Conservation (phyloP, 441 rosid genomes). For the Pelargonium myrrhifolium region DNA sequence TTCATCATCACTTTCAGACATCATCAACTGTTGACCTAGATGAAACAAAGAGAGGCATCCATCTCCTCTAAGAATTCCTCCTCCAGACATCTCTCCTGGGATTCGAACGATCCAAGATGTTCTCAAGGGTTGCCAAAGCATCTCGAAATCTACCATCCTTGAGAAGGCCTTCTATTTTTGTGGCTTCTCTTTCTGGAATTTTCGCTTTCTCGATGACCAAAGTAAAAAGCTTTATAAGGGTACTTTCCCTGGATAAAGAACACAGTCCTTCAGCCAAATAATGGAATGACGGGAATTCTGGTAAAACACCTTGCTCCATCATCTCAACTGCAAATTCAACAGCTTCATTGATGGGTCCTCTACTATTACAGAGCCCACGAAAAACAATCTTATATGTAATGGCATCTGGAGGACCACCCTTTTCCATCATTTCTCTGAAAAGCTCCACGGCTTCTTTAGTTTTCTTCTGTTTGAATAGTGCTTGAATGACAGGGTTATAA, state of each 20-base stretch:
- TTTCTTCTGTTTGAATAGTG: constrained; percentile 54
- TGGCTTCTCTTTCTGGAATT: constrained; percentile 48
- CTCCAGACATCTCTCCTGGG: constrained; percentile 23
- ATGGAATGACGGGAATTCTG: constrained; percentile 67
- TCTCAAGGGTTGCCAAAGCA: constrained; percentile 64
- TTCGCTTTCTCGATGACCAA: constrained; percentile 66
- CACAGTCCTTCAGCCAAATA: constrained; percentile 84
- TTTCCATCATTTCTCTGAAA: constrained; percentile 74
- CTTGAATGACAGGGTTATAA: constrained; percentile 80
- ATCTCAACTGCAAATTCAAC: constrained; percentile 75
- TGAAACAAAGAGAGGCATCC: no score
- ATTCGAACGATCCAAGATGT: constrained; percentile 39
- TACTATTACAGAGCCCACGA: constrained; percentile 71
- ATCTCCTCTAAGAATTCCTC: no score
- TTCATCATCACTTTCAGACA: background rate
- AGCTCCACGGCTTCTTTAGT: constrained; percentile 61
- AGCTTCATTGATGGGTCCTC: constrained; percentile 81
- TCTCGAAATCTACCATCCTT: constrained; percentile 67
- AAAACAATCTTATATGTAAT: constrained; percentile 60
- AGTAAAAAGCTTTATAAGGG: constrained; percentile 49
- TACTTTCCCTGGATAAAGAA: constrained; percentile 63
- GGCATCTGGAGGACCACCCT: constrained; percentile 54
- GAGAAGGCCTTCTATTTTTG: constrained; percentile 64
- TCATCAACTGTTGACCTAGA: background rate
- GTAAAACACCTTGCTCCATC: constrained; percentile 61